A percentile compares a stretch with the other conserved stretches of the same genome.
These are phyloP conservation scores for Phalaenopsis aphrodite DNA, from an alignment of 106 monocot species.

Conservation along the genomic window DNA sequence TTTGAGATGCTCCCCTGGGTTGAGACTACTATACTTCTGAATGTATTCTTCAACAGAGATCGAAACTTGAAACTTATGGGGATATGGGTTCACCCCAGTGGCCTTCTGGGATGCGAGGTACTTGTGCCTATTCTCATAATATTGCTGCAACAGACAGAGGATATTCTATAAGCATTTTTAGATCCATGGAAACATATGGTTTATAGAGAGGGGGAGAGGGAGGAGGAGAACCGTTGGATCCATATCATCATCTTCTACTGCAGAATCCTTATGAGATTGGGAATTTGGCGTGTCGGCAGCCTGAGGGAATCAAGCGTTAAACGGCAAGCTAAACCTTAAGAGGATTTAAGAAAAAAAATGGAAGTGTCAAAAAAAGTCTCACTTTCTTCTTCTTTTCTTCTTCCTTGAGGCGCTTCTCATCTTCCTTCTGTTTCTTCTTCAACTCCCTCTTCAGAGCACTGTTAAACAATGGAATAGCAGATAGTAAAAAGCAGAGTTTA, in stretches of 20 bases:
- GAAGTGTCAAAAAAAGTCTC: not conserved
- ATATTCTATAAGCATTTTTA: not conserved
- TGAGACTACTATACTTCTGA: slow-evolving; percentile 38
- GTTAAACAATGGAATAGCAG: not conserved
- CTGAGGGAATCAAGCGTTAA: slow-evolving; percentile 1
- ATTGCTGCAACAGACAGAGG: slow-evolving; percentile 47
- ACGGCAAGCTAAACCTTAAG: not conserved
- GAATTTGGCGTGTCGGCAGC: slow-evolving; percentile 15
- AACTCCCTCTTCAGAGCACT: slow-evolving; percentile 51
- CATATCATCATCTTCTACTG: slow-evolving; percentile 72
- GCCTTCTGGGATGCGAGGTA: slow-evolving; percentile 37
- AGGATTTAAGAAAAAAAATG: not conserved
- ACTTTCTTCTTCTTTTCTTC: slow-evolving; percentile 57
- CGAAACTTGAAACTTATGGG: slow-evolving; percentile 68
- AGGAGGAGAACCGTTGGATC: slow-evolving; percentile 50
- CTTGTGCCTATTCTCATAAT: slow-evolving; percentile 78
- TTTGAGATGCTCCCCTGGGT: slow-evolving; percentile 57
- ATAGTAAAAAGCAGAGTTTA: not conserved
- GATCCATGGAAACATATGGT: not conserved
- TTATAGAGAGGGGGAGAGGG: not conserved
- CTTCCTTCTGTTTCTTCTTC: slow-evolving; percentile 57
- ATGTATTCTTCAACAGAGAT: slow-evolving; percentile 56
- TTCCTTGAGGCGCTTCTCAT: slow-evolving; percentile 39
- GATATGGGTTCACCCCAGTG: slow-evolving; percentile 60
- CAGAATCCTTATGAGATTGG: slow-evolving; percentile 26